Percentiles rank a stretch among this genome's conserved stretches.
These are phyloP conservation scores for Penicillium sp. DNA, from an alignment of 2,329 filamentous ascomycete genomes.

Conservation along the genomic window DNA sequence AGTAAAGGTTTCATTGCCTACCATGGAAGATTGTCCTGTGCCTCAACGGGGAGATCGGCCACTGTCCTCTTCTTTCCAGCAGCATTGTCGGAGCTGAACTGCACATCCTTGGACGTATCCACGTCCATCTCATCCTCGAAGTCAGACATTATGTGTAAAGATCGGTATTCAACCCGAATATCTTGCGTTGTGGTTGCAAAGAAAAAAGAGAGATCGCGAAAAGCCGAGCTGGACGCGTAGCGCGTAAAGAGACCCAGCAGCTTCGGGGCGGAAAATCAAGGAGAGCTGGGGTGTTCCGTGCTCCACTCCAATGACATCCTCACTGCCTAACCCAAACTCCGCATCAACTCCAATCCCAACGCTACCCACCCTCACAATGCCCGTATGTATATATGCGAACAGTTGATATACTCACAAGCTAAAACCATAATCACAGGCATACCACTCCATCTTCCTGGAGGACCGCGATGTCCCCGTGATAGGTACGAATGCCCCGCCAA, in stretches of 20 bases:
- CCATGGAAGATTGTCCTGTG: conserved; percentile 93
- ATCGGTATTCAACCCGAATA: neutral
- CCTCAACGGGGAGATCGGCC: conserved; percentile 89
- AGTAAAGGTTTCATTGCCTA: conserved; percentile 37
- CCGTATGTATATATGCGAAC: conserved; percentile 37
- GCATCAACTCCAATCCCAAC: conserved; percentile 11
- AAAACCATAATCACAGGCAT: conserved; percentile 62
- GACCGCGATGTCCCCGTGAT: conserved; percentile 69
- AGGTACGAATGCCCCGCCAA: conserved; percentile 44
- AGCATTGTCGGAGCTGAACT: conserved; percentile 73
- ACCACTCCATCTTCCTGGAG: conserved; percentile 95
- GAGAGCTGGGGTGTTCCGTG: conserved; percentile 15
- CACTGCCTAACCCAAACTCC: conserved; percentile 16
- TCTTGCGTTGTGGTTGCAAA: neutral
- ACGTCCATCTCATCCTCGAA: conserved; percentile 69
- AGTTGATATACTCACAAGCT: neutral
- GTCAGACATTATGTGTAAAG: conserved; percentile 50
- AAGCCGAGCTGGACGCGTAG: conserved; percentile 33
- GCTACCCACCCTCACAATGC: conserved; percentile 41
- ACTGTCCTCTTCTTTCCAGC: conserved; percentile 81
- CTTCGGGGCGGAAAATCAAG: conserved; percentile 42
- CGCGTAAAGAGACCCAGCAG: conserved; percentile 42
- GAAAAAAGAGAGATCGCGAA: conserved; percentile 6
- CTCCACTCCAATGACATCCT: conserved; percentile 32
- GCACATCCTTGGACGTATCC: conserved; percentile 55